These are phyloP conservation scores for Psophocarpus tetragonolobus DNA, from an alignment of 306 rosid species.

Conservation along the genomic window DNA sequence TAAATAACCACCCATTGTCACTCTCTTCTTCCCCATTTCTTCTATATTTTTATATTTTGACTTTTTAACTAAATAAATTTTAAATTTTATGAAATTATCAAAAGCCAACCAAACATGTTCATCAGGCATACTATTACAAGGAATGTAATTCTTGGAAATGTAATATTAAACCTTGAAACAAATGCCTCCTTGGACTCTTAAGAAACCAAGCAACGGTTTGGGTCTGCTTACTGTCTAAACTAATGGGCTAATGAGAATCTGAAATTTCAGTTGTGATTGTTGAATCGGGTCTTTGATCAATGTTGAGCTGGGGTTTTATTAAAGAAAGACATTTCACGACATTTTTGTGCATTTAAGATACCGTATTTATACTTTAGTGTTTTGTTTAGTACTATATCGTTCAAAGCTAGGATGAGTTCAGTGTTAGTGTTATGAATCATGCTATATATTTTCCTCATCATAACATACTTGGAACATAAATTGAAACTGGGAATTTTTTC, in stretches of 20 bases:
- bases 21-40: too few species aligned
- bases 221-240: neutral
- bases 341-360: neutral
- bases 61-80: too few species aligned
- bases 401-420: neutral
- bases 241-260: neutral
- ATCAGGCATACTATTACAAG: too few species aligned
- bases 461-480: slow-evolving; percentile 8
- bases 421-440: neutral
- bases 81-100: too few species aligned
- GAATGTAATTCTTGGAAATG: too few species aligned
- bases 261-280: slow-evolving; percentile 18
- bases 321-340: neutral
- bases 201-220: neutral
- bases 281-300: neutral
- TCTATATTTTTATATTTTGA: too few species aligned
- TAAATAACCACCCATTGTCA: too few species aligned
- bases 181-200: too few species aligned
- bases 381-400: neutral
- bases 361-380: neutral
- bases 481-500: neutral
- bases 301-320: neutral
- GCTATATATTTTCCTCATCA: neutral
- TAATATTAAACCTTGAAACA: too few species aligned
- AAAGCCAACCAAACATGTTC: too few species aligned